Percentiles rank a stretch among this genome's conserved stretches.
Evolutionary conservation across 805 yeast species (phyloP).

Genomic region (Zygoascus ofunaensis): DNA sequence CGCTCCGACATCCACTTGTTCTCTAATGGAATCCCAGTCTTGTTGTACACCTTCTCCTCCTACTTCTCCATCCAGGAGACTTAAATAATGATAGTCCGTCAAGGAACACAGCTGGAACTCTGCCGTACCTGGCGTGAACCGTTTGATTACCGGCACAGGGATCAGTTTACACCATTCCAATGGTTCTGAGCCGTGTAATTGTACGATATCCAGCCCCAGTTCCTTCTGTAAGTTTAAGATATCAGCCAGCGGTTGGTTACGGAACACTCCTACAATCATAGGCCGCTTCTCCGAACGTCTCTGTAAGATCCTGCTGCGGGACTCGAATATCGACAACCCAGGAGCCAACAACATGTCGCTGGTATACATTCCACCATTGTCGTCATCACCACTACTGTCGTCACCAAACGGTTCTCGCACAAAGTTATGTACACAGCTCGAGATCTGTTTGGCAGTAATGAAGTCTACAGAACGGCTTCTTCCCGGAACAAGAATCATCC

Average conservation of each 20-base stretch:
- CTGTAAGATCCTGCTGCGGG: conserved; percentile 10
- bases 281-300: conserved; percentile 41
- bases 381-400: no score
- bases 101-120: conserved; percentile 29
- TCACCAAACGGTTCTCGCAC: conserved; percentile 1
- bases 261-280: conserved; percentile 78
- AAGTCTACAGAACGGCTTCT: conserved; percentile 59
- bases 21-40: conserved; percentile 53
- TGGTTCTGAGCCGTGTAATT: conserved; percentile 75
- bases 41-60: conserved; percentile 89
- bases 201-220: conserved; percentile 64
- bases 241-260: conserved; percentile 65
- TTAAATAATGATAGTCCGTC: conserved; percentile 38
- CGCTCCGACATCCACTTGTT: conserved; percentile 31
- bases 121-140: conserved; percentile 52
- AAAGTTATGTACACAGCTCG: conserved; percentile 24
- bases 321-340: conserved; percentile 15
- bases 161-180: conserved; percentile 34
- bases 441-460: conserved; percentile 39
- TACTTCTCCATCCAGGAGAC: conserved; percentile 73
- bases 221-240: conserved; percentile 37
- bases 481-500: conserved; percentile 80
- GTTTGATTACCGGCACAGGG: conserved; percentile 56
- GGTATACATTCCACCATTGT: no score
- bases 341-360: background rate